phyloP scores from a whole-genome alignment of 805 yeast genomes.

The Yarrowia sp. region DNA sequence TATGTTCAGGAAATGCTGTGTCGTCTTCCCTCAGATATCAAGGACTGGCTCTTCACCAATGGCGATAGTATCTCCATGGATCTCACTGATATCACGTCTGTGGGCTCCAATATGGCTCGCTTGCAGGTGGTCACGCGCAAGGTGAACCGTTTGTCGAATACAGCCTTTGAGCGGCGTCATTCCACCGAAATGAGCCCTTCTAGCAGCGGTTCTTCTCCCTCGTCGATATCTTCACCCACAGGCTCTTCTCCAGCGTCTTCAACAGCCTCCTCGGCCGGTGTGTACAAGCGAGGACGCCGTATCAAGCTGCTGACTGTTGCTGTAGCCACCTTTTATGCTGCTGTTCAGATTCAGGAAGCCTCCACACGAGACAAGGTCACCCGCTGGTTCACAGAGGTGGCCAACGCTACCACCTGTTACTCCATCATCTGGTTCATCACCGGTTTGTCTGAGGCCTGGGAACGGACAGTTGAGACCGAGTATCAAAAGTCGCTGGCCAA shows the following conservation, averaged over 20 bases:
- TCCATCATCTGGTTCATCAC: conserved; percentile 26
- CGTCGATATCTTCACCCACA: neutral
- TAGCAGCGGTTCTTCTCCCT: conserved; percentile 3
- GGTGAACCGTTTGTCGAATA: neutral
- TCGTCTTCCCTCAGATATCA: conserved; percentile 13
- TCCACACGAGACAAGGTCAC: neutral
- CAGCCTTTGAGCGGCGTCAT: neutral
- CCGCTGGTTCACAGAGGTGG: conserved; percentile 18
- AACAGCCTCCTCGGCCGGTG: neutral
- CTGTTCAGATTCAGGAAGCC: conserved; percentile 2
- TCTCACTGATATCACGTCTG: conserved; percentile 6
- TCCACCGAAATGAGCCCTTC: conserved; percentile 16
- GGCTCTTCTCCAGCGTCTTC: conserved; percentile 3
- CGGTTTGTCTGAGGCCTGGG: conserved; percentile 10
- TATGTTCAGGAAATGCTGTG: conserved; percentile 14
- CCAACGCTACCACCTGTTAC: conserved; percentile 22
- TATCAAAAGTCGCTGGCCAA: conserved; percentile 10
- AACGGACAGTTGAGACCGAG: conserved; percentile 6
- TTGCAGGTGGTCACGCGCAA: neutral
- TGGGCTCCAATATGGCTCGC: conserved; percentile 20
- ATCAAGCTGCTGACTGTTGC: conserved; percentile 20
- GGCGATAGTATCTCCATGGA: conserved; percentile 10
- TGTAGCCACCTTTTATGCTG: conserved; percentile 14
- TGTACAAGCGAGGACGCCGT: conserved; percentile 21
- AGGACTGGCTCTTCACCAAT: conserved; percentile 25